Conservation (phyloP, 1,139 yeast genomes). For the Starmera stellimalicola region DNA sequence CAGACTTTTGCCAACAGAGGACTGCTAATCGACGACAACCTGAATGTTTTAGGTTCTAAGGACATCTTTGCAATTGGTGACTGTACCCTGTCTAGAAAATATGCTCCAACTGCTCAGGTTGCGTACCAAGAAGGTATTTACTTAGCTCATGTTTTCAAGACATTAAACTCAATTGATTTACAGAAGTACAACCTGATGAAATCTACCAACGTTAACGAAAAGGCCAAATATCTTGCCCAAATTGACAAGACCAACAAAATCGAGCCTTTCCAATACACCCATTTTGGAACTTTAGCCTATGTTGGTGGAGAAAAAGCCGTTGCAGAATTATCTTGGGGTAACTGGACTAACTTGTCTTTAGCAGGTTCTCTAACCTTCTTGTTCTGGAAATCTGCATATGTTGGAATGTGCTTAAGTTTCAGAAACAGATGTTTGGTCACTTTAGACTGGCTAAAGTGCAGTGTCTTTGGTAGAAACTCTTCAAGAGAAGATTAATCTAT, state of each 20-base stretch:
- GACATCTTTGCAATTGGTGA: slow-evolving; percentile 90
- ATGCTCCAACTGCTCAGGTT: slow-evolving; percentile 95
- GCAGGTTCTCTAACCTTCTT: slow-evolving; percentile 84
- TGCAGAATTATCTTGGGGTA: slow-evolving; percentile 86
- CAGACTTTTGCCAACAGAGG: slow-evolving; percentile 89
- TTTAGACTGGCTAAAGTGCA: slow-evolving; percentile 82
- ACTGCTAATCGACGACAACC: slow-evolving; percentile 69
- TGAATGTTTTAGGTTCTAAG: slow-evolving; percentile 76
- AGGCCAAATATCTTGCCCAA: slow-evolving; percentile 43
- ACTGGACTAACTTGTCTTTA: slow-evolving; percentile 68
- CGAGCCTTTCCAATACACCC: slow-evolving; percentile 46
- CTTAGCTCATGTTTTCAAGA: slow-evolving; percentile 64
- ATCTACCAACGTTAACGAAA: slow-evolving; percentile 23
- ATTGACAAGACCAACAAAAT: slow-evolving; percentile 61
- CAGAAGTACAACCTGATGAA: slow-evolving; percentile 38
- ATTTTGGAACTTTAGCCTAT: slow-evolving; percentile 71
- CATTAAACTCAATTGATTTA: slow-evolving; percentile 58
- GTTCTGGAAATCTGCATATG: slow-evolving; percentile 92
- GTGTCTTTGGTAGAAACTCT: slow-evolving; percentile 82
- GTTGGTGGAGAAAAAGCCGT: slow-evolving; percentile 90
- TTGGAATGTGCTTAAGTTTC: slow-evolving; percentile 85
- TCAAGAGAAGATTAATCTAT: slow-evolving; percentile 22
- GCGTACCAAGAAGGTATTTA: slow-evolving; percentile 91
- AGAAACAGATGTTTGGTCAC: slow-evolving; percentile 80
- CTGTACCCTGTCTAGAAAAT: slow-evolving; percentile 80